phyloP scores from a whole-genome alignment of 2,329 filamentous ascomycete species.

The Corniculantispora saksenae region DNA sequence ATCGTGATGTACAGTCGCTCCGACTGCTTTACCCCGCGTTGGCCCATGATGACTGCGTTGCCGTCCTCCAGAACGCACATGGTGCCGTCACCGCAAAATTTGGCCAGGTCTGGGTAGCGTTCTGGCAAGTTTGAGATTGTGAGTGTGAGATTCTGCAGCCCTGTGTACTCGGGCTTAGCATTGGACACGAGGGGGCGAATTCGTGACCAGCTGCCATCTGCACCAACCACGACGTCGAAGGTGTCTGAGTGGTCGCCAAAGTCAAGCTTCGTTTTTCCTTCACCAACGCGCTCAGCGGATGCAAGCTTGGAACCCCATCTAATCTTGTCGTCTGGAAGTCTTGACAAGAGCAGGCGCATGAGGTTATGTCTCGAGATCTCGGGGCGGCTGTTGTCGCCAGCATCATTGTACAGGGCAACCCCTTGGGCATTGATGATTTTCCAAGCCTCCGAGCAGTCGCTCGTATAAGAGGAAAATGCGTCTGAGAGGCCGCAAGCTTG shows the following conservation, averaged over 20 bases:
- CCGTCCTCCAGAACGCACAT: slow-evolving; percentile 30
- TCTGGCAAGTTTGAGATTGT: slow-evolving; percentile 35
- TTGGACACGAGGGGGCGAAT: slow-evolving; percentile 38
- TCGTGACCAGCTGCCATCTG: slow-evolving; percentile 43
- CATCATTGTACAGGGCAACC: slow-evolving; percentile 25
- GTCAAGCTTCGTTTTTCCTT: slow-evolving; percentile 24
- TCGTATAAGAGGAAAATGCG: slow-evolving; percentile 68
- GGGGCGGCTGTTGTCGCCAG: slow-evolving; percentile 31
- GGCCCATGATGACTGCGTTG: slow-evolving; percentile 35
- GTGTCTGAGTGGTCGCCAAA: slow-evolving; percentile 25
- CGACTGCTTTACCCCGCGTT: slow-evolving; percentile 31
- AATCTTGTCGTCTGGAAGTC: slow-evolving; percentile 35
- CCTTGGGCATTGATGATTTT: slow-evolving; percentile 35
- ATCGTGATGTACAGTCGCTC: slow-evolving; percentile 33
- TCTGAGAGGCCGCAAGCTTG: slow-evolving; percentile 51
- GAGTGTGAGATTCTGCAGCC: slow-evolving; percentile 39
- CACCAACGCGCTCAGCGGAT: slow-evolving; percentile 18
- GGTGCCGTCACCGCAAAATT: slow-evolving; percentile 41
- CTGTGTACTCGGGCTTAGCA: slow-evolving; percentile 39
- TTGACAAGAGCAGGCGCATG: slow-evolving; percentile 34
- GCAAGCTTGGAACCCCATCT: slow-evolving; percentile 33
- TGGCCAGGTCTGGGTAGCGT: slow-evolving; percentile 39
- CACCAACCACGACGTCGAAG: slow-evolving; percentile 42
- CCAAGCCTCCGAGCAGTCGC: slow-evolving; percentile 42
- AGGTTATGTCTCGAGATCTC: slow-evolving; percentile 42